Evolutionary conservation across 164 flowering plant genomes (phyloP).

Genomic region (Buxus sempervirens): DNA sequence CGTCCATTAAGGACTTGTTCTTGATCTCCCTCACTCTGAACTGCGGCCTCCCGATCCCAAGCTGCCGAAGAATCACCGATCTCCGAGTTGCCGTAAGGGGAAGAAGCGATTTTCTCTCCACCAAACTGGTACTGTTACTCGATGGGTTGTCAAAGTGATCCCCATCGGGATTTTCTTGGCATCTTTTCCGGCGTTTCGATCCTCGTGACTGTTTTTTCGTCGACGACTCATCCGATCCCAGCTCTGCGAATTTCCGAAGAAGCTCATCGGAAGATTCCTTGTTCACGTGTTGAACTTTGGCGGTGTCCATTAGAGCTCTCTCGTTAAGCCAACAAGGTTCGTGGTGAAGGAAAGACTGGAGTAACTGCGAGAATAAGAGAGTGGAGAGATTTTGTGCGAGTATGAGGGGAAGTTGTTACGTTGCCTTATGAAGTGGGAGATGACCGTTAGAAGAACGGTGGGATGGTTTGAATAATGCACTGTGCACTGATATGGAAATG

Average conservation of each 20-base stretch:
- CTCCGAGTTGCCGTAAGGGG: conserved; percentile 27
- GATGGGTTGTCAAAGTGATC: conserved; percentile 25
- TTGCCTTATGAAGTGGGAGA: conserved; percentile 4
- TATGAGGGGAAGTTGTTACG: background rate
- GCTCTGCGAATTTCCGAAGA: conserved; percentile 73
- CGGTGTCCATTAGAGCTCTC: conserved; percentile 24
- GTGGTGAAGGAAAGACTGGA: background rate
- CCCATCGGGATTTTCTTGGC: background rate
- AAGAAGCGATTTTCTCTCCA: conserved; percentile 62
- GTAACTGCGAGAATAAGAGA: conserved; percentile 9
- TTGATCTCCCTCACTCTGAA: conserved; percentile 42
- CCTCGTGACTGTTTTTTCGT: conserved; percentile 19
- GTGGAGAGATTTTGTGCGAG: background rate
- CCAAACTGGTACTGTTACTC: conserved; percentile 19
- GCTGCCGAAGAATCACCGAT: conserved; percentile 33
- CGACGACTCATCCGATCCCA: conserved; percentile 25
- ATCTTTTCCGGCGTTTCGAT: conserved; percentile 35
- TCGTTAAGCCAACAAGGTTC: background rate
- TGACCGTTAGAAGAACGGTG: conserved; percentile 5
- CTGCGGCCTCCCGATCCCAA: conserved; percentile 37
- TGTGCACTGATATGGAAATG: too few species aligned
- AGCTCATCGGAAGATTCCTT: conserved; percentile 75
- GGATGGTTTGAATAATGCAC: conserved; percentile 7
- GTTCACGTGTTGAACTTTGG: conserved; percentile 57
- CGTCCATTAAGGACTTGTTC: conserved; percentile 47